These are phyloP conservation scores for Lyophyllum semitale DNA, from an alignment of 768 basidiomycete genomes.

Conservation along the genomic window DNA sequence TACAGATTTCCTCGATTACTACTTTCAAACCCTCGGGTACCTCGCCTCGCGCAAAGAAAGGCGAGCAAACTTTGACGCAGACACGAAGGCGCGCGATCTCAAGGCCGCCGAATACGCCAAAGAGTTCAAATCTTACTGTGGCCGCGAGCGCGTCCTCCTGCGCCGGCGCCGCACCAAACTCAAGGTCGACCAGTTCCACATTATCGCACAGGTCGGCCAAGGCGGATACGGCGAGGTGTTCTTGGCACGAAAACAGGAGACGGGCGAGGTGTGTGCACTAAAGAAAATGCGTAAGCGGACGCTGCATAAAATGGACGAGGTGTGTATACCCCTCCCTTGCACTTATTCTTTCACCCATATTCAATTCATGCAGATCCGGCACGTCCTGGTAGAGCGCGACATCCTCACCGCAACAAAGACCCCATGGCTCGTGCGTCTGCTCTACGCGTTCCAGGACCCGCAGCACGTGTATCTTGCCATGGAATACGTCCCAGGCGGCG, in stretches of 20 bases:
- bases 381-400: constrained; percentile 96
- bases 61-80: constrained; percentile 77
- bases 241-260: constrained; percentile 91
- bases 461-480: constrained; percentile 94
- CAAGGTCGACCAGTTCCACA: constrained; percentile 93
- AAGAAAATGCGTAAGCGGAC: constrained; percentile 98
- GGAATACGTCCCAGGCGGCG: constrained; percentile 99
- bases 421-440: constrained; percentile 91
- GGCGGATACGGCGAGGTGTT: constrained; percentile 99
- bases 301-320: constrained; percentile 98
- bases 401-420: constrained; percentile 97
- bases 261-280: constrained; percentile 93
- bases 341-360: not conserved
- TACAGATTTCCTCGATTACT: constrained; percentile 95
- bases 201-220: constrained; percentile 98
- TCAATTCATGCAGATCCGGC: constrained; percentile 70
- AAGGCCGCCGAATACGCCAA: constrained; percentile 57
- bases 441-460: constrained; percentile 97
- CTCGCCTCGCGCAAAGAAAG: constrained; percentile 85
- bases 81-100: constrained; percentile 72
- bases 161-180: constrained; percentile 91
- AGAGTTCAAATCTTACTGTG: constrained; percentile 92
- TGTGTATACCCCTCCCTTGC: constrained; percentile 28
- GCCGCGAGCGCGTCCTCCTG: constrained; percentile 91
- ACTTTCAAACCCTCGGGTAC: constrained; percentile 94